Evolutionary conservation across 306 rosid species (phyloP), one percentile per base, ranked within the genome.

Genomic region (Cicer chorassanicum): DNA sequence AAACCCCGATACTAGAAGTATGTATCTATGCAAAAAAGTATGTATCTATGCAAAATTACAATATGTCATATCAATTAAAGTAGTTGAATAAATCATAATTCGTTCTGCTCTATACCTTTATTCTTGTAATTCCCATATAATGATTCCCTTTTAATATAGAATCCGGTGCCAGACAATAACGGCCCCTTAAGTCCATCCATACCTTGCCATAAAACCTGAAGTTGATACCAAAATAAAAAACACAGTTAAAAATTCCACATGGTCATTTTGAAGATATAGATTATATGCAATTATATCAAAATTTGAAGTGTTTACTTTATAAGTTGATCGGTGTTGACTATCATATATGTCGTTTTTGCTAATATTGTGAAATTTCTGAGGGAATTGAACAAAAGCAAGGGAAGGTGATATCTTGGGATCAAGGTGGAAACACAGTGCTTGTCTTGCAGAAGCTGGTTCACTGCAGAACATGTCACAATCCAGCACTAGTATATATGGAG

Each of bases 381-480:
- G 96, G 75, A 90, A 90, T 34, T 90, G 96, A 74, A 90, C 96
- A 15, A 90, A 82, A 51, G 91, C 82, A 24, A 90, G 77, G 8
- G 89, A 80, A 14, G 86, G 44, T 4, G 96, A 90, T n/a, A 83
- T 81, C 62, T 82, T 79, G 0, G 89, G 72, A 76, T 89, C 91
- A 55, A 93, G 98, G 51, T 82, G 92, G 77, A 90, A 87, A 45
- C 96, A 93, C 90, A 89, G 67, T 1, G 93, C 98, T 70, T 82
- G 83, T 19, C 85, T 68, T 0, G 85, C 91, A 21, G 91, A 90
- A 55, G 78, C 80, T 50, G 96, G 90, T 34, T 86, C 90, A 16
- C 87, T 86, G 71, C 91, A 90, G 55, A 82, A 68, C 98, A 90
- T 93, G 86, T 93, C 96, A 72, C 96, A 90, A 45, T 93, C 98